These are phyloP conservation scores for Malania oleifera DNA, from an alignment of 164 flowering plant species.

Conservation along the genomic window DNA sequence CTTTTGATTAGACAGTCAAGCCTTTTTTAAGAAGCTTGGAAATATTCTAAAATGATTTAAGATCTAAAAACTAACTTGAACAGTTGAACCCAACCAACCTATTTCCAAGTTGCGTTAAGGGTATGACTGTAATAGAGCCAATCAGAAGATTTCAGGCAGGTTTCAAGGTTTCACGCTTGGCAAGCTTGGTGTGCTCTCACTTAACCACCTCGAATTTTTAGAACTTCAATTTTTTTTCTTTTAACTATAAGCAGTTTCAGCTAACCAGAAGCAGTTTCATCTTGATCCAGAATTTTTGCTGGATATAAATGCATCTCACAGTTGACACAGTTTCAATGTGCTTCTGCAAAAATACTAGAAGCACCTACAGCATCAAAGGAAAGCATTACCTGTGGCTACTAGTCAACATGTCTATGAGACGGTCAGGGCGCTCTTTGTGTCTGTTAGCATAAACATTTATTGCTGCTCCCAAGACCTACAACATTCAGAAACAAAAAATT, in stretches of 20 bases:
- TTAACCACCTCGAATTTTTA: neutral
- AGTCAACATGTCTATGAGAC: slow-evolving; percentile 95
- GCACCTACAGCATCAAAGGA: neutral
- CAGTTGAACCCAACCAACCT: neutral
- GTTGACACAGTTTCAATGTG: neutral
- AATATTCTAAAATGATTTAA: no score
- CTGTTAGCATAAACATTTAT: slow-evolving; percentile 93
- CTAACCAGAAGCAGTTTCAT: no score
- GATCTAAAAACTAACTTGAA: no score
- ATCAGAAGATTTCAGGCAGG: neutral
- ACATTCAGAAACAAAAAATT: neutral
- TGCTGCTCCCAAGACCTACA: slow-evolving; percentile 93
- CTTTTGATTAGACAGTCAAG: no score
- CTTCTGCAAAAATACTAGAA: neutral
- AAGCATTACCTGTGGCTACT: slow-evolving; percentile 89
- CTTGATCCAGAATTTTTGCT: no score
- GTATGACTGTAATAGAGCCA: no score
- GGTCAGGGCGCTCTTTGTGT: slow-evolving; percentile 97
- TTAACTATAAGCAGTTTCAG: neutral
- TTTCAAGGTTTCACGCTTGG: no score
- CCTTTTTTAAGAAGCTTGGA: no score
- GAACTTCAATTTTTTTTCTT: neutral
- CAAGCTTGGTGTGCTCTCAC: no score
- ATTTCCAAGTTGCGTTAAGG: neutral
- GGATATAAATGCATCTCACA: no score